Evolutionary conservation across 768 basidiomycete species (phyloP), one percentile per base, ranked within the genome.

Genomic region (Dictyophora rubrovolvata): DNA sequence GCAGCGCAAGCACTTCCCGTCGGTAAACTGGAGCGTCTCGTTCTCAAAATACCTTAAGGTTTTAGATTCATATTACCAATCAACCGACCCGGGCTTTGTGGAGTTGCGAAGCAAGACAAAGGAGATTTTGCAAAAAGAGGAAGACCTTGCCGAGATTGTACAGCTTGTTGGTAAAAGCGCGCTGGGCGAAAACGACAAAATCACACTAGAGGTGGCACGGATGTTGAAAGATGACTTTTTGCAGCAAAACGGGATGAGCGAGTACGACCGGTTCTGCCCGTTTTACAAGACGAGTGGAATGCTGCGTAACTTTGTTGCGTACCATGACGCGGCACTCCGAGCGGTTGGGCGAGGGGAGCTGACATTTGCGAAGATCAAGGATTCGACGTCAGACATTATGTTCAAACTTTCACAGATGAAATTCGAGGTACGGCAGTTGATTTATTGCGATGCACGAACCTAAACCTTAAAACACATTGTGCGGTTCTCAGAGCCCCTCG

Each of bases 21-120:
- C 94, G n/a, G 95, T 99, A 71, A 97, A 99, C 75, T 99, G 96
- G 96, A 96, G 86, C 64, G 76, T 96, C n/a, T 99, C 96, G 10
- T 98, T 98, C 72, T 98, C 96, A 60, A 99, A 99, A 72, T 98
- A 99, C 73, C 89, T 86, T 62, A 94, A 93, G 69, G 85, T 93
- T 10, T 82, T 97, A 46, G 93, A 95, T 66, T 82, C 88, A 1
- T 86, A 93, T 72, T 99, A 98, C 72, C 93, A 98, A 71, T 74
- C 78, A 48, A 86, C 85, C 54, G 86, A 91, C 66, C 89, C 93
- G 4, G 95, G 93, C n/a, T 99, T 99, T 73, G 84, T 97, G 37
- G 91, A 95, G 63, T 76, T 93, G 64, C 89, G 96, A 56, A 87
- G 84, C 56, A 87, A 85, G 65, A 90, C 93, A 54, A 97, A 96